A percentile compares a stretch with the other conserved stretches of the same genome.
Conservation (phyloP, 2,329 filamentous ascomycete genomes). For the Orbilia quercus region DNA sequence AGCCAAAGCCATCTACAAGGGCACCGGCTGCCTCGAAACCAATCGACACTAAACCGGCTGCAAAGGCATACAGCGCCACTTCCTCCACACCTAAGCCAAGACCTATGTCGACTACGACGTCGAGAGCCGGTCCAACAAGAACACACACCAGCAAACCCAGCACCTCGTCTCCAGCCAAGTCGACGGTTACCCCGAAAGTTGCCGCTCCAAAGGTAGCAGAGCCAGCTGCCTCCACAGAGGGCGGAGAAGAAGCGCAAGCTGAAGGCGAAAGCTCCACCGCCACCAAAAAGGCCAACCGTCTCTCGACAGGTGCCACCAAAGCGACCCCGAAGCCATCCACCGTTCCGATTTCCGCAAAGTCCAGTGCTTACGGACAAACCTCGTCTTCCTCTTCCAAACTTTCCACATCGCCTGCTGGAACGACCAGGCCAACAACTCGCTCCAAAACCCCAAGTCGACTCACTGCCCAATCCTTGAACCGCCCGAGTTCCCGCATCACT, state of each 20-base stretch:
- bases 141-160: slow-evolving; percentile 31
- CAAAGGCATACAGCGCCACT: slow-evolving; percentile 17
- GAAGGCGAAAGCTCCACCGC: slow-evolving; percentile 28
- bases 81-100: slow-evolving; percentile 17
- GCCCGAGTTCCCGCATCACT: slow-evolving; percentile 37
- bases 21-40: slow-evolving; percentile 15
- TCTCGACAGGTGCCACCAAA: slow-evolving; percentile 13
- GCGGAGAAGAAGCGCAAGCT: neutral
- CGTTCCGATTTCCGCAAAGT: slow-evolving; percentile 33
- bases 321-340: slow-evolving; percentile 25
- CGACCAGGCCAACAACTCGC: slow-evolving; percentile 14
- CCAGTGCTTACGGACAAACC: slow-evolving; percentile 27
- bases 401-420: slow-evolving; percentile 8
- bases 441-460: slow-evolving; percentile 49
- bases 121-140: slow-evolving; percentile 18
- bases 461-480: slow-evolving; percentile 8
- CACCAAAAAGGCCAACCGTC: slow-evolving; percentile 20
- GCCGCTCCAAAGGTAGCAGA: slow-evolving; percentile 5
- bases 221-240: neutral
- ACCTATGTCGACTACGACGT: slow-evolving; percentile 15
- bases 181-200: slow-evolving; percentile 1
- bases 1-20: slow-evolving; percentile 8
- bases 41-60: slow-evolving; percentile 22
- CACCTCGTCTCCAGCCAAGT: slow-evolving; percentile 25
- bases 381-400: slow-evolving; percentile 37